Evolutionary conservation across 2,329 filamentous ascomycete genomes (phyloP).

Genomic region (Cordyceps farinosa): DNA sequence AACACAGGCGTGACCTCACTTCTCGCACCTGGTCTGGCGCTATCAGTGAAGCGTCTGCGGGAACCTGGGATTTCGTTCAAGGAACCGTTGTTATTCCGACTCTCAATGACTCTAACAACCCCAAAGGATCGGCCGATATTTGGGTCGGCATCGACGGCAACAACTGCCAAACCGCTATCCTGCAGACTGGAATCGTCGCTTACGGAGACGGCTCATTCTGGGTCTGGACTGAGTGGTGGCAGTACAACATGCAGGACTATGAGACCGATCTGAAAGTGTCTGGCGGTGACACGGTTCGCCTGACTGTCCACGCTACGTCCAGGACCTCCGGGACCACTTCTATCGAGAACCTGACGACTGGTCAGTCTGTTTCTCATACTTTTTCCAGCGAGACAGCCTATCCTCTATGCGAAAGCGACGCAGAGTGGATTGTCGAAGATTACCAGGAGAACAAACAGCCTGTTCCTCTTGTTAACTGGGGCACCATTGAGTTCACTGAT

Average conservation of each 20-base stretch:
- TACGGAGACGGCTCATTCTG: conserved; percentile 31
- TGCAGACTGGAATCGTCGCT: conserved; percentile 40
- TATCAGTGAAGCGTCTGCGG: background rate
- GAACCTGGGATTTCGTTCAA: background rate
- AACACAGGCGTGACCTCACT: conserved; percentile 1
- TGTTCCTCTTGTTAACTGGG: conserved; percentile 1
- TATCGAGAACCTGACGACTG: conserved; percentile 45
- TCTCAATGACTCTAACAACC: background rate
- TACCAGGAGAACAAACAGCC: background rate
- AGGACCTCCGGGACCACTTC: conserved; percentile 21
- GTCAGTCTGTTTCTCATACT: conserved; percentile 47
- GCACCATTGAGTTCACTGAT: background rate
- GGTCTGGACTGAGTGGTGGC: conserved; percentile 41
- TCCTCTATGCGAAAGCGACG: background rate
- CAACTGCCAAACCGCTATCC: conserved; percentile 33
- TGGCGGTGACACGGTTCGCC: conserved; percentile 23
- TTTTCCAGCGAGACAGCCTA: conserved; percentile 38
- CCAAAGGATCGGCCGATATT: conserved; percentile 25
- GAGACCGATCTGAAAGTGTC: conserved; percentile 21
- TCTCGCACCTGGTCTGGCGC: background rate
- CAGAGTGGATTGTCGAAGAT: background rate
- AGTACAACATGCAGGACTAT: conserved; percentile 33
- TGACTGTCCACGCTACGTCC: conserved; percentile 25
- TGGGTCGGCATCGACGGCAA: conserved; percentile 43
- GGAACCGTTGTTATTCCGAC: background rate